Evolutionary conservation across 148 eudicot genomes (phyloP).

Genomic region (Talinum fruticosum): DNA sequence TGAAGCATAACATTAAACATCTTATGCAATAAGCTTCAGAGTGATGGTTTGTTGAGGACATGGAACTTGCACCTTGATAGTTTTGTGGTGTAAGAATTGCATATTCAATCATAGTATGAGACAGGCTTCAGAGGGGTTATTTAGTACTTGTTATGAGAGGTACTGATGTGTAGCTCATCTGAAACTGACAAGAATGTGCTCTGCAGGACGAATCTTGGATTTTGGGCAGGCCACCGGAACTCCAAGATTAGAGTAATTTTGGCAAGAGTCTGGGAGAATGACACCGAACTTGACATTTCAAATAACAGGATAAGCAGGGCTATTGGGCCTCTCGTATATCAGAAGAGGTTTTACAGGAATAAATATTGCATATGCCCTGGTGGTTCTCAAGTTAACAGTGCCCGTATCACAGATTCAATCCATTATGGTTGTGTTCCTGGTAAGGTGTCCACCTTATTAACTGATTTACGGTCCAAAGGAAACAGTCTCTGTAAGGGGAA

Average conservation of each 20-base stretch:
- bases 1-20: neutral
- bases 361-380: slow-evolving; percentile 85
- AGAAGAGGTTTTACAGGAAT: slow-evolving; percentile 62
- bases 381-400: slow-evolving; percentile 87
- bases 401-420: slow-evolving; percentile 77
- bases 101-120: no score
- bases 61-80: neutral
- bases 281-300: slow-evolving; percentile 70
- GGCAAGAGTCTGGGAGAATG: slow-evolving; percentile 80
- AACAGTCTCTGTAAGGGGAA: neutral
- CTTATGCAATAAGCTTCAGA: neutral
- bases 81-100: neutral
- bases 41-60: neutral
- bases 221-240: slow-evolving; percentile 85
- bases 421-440: slow-evolving; percentile 88
- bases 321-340: slow-evolving; percentile 63
- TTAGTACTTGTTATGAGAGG: neutral
- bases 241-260: slow-evolving; percentile 70
- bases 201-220: slow-evolving; percentile 74
- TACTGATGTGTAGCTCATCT: neutral
- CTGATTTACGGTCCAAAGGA: neutral
- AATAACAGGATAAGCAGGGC: slow-evolving; percentile 79
- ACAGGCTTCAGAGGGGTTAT: neutral
- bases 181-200: slow-evolving; percentile 16
- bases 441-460: slow-evolving; percentile 19